Evolutionary conservation across 1,284 basidiomycete species (phyloP), one percentile per base, ranked within the genome.

Genomic region (Bjerkandera adusta): DNA sequence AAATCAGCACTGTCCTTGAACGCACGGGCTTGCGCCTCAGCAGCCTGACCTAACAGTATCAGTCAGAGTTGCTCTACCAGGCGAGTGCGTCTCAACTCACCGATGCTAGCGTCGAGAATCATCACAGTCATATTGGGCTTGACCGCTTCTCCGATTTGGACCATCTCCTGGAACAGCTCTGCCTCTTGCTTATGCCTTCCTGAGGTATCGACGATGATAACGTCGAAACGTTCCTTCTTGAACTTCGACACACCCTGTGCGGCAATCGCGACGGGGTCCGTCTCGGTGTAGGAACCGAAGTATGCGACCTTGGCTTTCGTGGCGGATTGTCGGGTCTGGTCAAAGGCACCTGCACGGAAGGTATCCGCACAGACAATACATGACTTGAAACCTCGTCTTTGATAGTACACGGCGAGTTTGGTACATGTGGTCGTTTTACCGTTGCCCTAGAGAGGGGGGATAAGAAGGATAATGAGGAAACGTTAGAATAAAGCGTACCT

Each of bases 381-480:
- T n/a, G 94, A 91, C 65, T 95, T 94, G 79, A 97, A 93, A 3
- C 97, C 97, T 55, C 95, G 85, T 61, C 93, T 90, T 67, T 97
- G 93, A 69, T 98, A 99, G 71, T 99, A 90, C 0, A 97, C 94
- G 0, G 97, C 97, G 27, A 97, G 82, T 68, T 97, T 96, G 12
- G 94, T 97, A 68, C 95, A 98, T 43, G 94, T 97, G 24, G 96
- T 99, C 3, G 96, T 99, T 76, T 99, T 99, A 38, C 96, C 97
- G 43, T 96, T 96, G 47, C 96, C 96, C 84, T 36, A 33, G 10
- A 38, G 3, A 36, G 16, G 16, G 7, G 36, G 16, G 11, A 20
- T 11, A 8, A 33, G 13, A 24, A n/a, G 15, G 25, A 30, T 10
- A 5, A 22, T 24, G 21, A 30, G 11, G 18, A 18, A 5, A 36